phyloP scores from a whole-genome alignment of 2,329 filamentous ascomycete species.

The Cyphellophora europaea region DNA sequence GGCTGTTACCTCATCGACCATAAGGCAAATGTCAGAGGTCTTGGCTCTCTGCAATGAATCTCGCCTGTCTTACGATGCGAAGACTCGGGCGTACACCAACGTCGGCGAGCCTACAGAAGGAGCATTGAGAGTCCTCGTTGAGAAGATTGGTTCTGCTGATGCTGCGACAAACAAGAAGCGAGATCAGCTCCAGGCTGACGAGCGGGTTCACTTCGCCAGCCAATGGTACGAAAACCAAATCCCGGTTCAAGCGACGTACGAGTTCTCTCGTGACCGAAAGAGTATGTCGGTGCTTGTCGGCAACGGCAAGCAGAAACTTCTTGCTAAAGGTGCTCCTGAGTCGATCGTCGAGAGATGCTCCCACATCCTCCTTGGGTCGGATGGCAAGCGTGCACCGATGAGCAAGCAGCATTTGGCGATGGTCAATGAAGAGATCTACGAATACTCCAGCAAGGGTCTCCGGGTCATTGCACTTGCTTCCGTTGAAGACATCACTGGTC shows the following conservation, averaged over 20 bases:
- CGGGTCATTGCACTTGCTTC: constrained; percentile 90
- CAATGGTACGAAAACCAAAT: constrained; percentile 70
- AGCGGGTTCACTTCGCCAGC: constrained; percentile 73
- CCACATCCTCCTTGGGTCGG: constrained; percentile 64
- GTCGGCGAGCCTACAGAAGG: constrained; percentile 95
- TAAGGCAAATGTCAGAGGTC: constrained; percentile 66
- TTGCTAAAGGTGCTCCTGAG: constrained; percentile 95
- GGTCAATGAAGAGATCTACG: constrained; percentile 69
- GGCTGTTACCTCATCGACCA: constrained; percentile 61
- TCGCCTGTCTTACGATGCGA: constrained; percentile 69
- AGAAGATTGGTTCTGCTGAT: constrained; percentile 85
- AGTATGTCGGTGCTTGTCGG: constrained; percentile 96
- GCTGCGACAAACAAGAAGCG: constrained; percentile 46
- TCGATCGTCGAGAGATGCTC: constrained; percentile 89
- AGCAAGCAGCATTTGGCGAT: constrained; percentile 59
- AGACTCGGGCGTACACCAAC: constrained; percentile 64
- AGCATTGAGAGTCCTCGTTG: constrained; percentile 77
- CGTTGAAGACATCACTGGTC: constrained; percentile 63
- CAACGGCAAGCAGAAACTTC: constrained; percentile 63
- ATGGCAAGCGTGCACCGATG: constrained; percentile 68
- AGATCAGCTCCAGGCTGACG: constrained; percentile 36
- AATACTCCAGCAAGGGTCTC: constrained; percentile 85
- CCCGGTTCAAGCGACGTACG: constrained; percentile 74
- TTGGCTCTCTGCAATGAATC: constrained; percentile 81
- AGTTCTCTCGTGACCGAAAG: constrained; percentile 96